These are phyloP conservation scores for Plasmopara halstedii DNA, from an alignment of 352 stramenopile genomes.

Conservation along the genomic window DNA sequence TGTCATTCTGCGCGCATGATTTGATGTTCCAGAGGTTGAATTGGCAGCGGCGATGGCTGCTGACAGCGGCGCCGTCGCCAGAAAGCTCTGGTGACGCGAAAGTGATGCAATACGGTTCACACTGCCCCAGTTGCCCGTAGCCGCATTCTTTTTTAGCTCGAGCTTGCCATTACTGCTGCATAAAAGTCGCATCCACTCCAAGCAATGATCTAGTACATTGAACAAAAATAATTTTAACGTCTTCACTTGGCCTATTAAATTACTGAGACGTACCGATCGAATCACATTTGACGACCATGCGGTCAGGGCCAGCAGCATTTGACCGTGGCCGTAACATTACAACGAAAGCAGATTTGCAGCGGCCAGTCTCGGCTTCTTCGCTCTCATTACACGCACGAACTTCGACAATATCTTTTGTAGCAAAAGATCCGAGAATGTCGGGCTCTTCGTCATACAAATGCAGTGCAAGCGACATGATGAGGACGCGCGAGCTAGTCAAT, in stretches of 20 bases:
- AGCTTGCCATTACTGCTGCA: constrained; percentile 81
- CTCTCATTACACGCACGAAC: constrained; percentile 73
- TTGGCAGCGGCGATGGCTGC: constrained; percentile 28
- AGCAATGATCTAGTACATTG: constrained; percentile 55
- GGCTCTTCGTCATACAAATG: constrained; percentile 85
- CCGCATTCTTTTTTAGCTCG: constrained; percentile 84
- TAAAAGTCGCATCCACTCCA: constrained; percentile 84
- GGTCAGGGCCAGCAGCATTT: constrained; percentile 22
- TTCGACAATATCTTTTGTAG: constrained; percentile 71
- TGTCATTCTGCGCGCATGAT: constrained; percentile 29
- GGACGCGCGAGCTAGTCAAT: constrained; percentile 67
- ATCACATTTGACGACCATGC: constrained; percentile 74
- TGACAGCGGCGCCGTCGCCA: constrained; percentile 49
- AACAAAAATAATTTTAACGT: constrained; percentile 6
- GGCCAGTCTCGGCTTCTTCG: constrained; percentile 52
- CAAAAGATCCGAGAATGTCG: constrained; percentile 75
- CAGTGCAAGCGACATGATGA: constrained; percentile 73
- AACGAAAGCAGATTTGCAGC: constrained; percentile 49
- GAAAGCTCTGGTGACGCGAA: constrained; percentile 79
- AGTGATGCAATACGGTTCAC: constrained; percentile 81
- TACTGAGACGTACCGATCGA: constrained; percentile 46
- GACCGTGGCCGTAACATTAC: constrained; percentile 33
- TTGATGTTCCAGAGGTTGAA: constrained; percentile 8
- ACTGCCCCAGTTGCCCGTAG: constrained; percentile 76
- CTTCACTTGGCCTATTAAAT: background rate